Conservation (phyloP, 73 alveolate genomes). For the Paramecium biaurelia region DNA sequence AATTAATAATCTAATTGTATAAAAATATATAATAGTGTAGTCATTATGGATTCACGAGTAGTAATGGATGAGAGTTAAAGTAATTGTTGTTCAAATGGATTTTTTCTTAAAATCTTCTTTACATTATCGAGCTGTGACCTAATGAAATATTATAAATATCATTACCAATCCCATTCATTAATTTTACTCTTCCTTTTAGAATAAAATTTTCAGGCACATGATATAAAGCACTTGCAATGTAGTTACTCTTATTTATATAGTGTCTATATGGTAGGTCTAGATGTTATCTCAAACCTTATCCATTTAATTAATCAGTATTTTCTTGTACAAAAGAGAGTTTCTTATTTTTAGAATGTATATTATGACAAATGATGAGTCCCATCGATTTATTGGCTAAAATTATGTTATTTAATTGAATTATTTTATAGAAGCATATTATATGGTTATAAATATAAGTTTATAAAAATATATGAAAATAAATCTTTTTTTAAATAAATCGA, state of each 20-base stretch:
- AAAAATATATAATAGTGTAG: neutral
- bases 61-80: neutral
- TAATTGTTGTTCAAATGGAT: neutral
- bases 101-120: neutral
- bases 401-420: neutral
- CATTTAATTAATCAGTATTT: neutral
- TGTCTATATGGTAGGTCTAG: constrained; percentile 34
- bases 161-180: neutral
- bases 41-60: neutral
- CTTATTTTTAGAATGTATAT: neutral
- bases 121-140: neutral
- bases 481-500: neutral
- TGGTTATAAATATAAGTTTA: neutral
- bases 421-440: neutral
- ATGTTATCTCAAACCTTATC: neutral
- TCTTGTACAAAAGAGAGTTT: neutral
- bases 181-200: neutral
- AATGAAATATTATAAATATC: neutral
- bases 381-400: neutral
- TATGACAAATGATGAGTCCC: constrained; percentile 8
- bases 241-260: neutral
- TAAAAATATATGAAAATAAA: neutral
- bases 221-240: constrained; percentile 7
- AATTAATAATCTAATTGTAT: neutral
- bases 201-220: neutral